Conservation (phyloP, 805 yeast genomes). For the Yamadazyma akitaensis region DNA sequence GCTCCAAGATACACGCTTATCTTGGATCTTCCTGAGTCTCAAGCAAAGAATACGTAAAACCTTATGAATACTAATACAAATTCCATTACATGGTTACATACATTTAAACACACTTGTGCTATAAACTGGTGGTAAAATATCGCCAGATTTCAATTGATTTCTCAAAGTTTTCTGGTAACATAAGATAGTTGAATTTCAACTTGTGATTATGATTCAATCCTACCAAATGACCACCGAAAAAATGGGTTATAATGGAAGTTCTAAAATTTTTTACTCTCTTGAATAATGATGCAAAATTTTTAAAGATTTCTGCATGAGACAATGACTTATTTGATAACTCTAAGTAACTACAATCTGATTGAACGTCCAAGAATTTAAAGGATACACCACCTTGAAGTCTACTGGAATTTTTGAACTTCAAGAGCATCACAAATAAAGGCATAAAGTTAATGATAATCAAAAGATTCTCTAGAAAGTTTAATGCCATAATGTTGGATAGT, state of each 20-base stretch:
- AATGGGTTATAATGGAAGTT: slow-evolving; percentile 19
- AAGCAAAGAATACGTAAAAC: slow-evolving; percentile 3
- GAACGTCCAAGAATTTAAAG: slow-evolving; percentile 17
- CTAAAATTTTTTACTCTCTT: slow-evolving; percentile 28
- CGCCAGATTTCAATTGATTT: slow-evolving; percentile 27
- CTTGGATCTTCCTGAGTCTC: slow-evolving; percentile 26
- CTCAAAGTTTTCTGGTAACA: slow-evolving; percentile 32
- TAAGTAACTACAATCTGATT: slow-evolving; percentile 20
- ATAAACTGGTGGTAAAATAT: slow-evolving; percentile 9
- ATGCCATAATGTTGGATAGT: slow-evolving; percentile 44
- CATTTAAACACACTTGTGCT: background rate
- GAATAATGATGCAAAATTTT: slow-evolving; percentile 29
- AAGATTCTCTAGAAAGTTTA: slow-evolving; percentile 54
- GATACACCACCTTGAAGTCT: slow-evolving; percentile 54
- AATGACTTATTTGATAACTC: slow-evolving; percentile 36
- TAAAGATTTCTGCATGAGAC: slow-evolving; percentile 32
- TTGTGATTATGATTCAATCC: slow-evolving; percentile 22
- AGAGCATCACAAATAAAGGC: slow-evolving; percentile 79
- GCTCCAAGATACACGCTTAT: slow-evolving; percentile 37
- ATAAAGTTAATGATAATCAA: slow-evolving; percentile 73
- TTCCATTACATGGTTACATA: background rate
- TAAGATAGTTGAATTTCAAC: slow-evolving; percentile 30
- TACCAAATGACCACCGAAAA: slow-evolving; percentile 27
- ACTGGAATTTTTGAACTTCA: slow-evolving; percentile 76
- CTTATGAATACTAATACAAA: too few relatives aligned